Conservation (phyloP, 1,139 yeast genomes). For the Candida labiduridarum region DNA sequence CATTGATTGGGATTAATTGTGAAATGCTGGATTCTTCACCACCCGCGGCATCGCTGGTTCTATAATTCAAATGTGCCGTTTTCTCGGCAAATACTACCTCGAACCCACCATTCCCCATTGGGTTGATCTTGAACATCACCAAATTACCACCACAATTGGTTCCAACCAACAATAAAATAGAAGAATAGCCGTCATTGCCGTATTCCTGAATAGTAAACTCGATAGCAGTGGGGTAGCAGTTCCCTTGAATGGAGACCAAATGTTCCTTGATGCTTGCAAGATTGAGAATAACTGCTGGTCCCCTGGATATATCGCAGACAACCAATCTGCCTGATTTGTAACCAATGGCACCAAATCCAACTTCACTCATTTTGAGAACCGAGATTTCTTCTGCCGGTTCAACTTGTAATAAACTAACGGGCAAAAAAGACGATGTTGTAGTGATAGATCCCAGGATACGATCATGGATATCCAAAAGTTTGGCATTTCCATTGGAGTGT, state of each 20-base stretch:
- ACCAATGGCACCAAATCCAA: constrained; percentile 86
- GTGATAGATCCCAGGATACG: constrained; percentile 39
- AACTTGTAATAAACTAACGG: constrained; percentile 51
- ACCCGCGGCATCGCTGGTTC: constrained; percentile 31
- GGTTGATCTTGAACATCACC: constrained; percentile 65
- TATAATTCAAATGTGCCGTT: constrained; percentile 42
- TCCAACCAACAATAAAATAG: constrained; percentile 75
- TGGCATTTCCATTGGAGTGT: constrained; percentile 40
- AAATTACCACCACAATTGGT: constrained; percentile 76
- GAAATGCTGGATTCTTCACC: constrained; percentile 51
- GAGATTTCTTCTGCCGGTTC: constrained; percentile 49
- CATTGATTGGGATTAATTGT: constrained; percentile 60
- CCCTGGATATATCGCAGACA: constrained; percentile 76
- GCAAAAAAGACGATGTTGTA: constrained; percentile 55
- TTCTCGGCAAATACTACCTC: constrained; percentile 58
- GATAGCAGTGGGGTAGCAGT: constrained; percentile 55
- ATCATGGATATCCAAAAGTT: constrained; percentile 32
- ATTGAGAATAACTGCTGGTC: constrained; percentile 75
- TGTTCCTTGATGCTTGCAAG: constrained; percentile 43
- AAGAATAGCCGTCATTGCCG: constrained; percentile 67
- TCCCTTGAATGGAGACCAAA: constrained; percentile 39
- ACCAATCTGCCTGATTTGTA: constrained; percentile 74
- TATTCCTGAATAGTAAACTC: constrained; percentile 76
- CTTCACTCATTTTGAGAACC: constrained; percentile 65
- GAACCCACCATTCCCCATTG: constrained; percentile 71